These are phyloP conservation scores for Erucastrum elatum DNA, from an alignment of 345 rosid species.

Conservation along the genomic window DNA sequence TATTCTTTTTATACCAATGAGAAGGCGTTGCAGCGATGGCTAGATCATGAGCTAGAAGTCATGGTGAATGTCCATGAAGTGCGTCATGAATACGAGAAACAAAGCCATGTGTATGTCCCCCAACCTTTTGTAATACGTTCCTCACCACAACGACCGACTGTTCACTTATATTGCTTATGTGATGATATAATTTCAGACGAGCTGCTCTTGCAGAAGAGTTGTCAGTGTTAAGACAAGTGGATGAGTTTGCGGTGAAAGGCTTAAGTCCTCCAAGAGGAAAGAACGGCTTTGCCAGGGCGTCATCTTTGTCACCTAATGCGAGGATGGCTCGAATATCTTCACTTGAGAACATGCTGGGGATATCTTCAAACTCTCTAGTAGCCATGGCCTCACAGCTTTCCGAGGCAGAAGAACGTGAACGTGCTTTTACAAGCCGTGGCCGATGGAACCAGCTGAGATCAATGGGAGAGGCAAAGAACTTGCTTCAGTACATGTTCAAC, in stretches of 20 bases:
- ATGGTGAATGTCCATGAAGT: constrained; percentile 99
- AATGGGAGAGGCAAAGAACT: constrained; percentile 96
- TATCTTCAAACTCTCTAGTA: constrained; percentile 90
- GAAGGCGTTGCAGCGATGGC: constrained; percentile 90
- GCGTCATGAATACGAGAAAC: constrained; percentile 93
- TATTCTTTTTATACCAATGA: constrained; percentile 65
- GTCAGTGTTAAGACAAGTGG: constrained; percentile 84
- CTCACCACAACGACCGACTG: background rate
- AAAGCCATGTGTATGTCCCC: constrained; percentile 88
- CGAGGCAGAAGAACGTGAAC: constrained; percentile 97
- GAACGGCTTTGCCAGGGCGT: constrained; percentile 90
- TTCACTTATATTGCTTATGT: constrained; percentile 5
- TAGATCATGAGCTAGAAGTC: constrained; percentile 95
- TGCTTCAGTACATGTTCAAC: constrained; percentile 92
- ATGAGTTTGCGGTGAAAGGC: constrained; percentile 86
- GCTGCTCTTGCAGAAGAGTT: constrained; percentile 95
- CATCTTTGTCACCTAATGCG: constrained; percentile 93
- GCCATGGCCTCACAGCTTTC: constrained; percentile 99
- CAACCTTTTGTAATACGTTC: background rate
- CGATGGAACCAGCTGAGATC: constrained; percentile 98
- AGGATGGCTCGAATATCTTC: constrained; percentile 88
- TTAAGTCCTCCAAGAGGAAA: constrained; percentile 91
- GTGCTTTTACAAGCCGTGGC: constrained; percentile 84
- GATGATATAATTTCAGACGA: constrained; percentile 54
- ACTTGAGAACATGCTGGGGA: constrained; percentile 88